Evolutionary conservation across 208 protist genomes (phyloP), one percentile per base, ranked within the genome.

Genomic region (Leishmania martiniquensis): DNA sequence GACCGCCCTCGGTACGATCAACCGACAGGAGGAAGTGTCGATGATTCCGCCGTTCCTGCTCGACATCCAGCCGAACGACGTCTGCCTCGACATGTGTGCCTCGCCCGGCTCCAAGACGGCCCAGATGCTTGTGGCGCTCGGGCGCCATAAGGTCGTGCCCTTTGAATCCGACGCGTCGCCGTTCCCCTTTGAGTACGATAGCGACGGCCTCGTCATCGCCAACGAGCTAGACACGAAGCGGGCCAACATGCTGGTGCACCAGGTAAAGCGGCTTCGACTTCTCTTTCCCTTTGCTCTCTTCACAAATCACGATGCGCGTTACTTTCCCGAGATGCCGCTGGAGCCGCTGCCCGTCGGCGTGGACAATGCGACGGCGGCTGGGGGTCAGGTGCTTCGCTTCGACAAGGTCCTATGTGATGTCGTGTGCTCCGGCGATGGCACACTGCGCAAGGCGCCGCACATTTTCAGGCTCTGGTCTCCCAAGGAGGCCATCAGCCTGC

Each of bases 391-490:
- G 78, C 87, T 99, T 72, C 85, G 85, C 44, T 98, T 98, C 74
- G 93, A 98, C 78, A 95, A 95, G 76, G 91, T 99, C 37, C 84
- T 99, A 7, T 93, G 88, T 73, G 98, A 99, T 79, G 97, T 98
- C 4, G 96, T 98, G 9, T 99, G 98, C 88, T 97, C 90, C 44
- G 97, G 98, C 22, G 98, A 99, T 66, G 98, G 98, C 66, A 98
- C 96, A 9, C 81, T 98, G 39, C 90, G 96, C 34, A 95, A 95
- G 85, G 90, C 90, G 3, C 91, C 91, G 10, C 89, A 95, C 76
- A 83, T 94, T 45, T 95, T 97, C 86, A 87, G 83, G 69, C 87
- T 92, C 25, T 99, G 97, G 97, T 89, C 87, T 0, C 85, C 95
- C 17, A 80, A 81, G 42, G 85, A 91, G 69, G 94, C 85, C 25